Base-by-base conservation (phyloP, 768 basidiomycete genomes). In the Atractiella rhizophila region DNA sequence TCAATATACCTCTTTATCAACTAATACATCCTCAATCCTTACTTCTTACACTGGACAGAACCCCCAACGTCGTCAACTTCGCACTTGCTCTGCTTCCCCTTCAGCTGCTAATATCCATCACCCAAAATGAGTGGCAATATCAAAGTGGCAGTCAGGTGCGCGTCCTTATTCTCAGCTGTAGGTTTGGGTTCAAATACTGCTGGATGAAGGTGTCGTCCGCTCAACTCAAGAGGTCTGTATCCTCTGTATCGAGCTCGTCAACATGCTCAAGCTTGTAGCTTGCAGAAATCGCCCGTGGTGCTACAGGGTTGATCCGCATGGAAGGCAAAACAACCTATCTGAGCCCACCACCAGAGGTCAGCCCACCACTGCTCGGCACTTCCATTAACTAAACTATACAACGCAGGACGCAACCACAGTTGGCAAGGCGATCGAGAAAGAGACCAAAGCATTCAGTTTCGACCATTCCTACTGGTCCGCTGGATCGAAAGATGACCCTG, bases 191-290 rank as follows among this genome's bases (percentile, higher is more conserved):
- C n/a, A n/a, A n/a, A n/a, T n/a, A n/a, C n/a, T n/a, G n/a, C n/a
- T n/a, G n/a, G n/a, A n/a, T n/a, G n/a, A n/a, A n/a, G 88, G 74
- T 94, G 86, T 66, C 69, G 88, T 51, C 88, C 88, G 40, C 74
- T 96, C 62, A 98, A 98, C 59, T 63, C 74, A 55, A 74, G 86
- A 60, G 86, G 85, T 85, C 52, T 56, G 73, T 42, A 9, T 20
- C 11, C 4, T 26, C 13, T n/a, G 24, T 32, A 16, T 8, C 9
- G 30, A 39, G 39, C 25, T 19, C 28, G 13, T 41, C 28, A 28
- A 40, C 28, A 21, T 23, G 4, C 28, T 29, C 42, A 38, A 26
- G n/a, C 24, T 36, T 38, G 15, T 28, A 20, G 26, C 28, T 16
- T 43, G 47, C 59, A 91, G 88, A 98, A 58, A 68, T 88, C 41